These are phyloP conservation scores for Dioscorea dumetorum DNA, from an alignment of 106 monocot genomes.

Conservation along the genomic window DNA sequence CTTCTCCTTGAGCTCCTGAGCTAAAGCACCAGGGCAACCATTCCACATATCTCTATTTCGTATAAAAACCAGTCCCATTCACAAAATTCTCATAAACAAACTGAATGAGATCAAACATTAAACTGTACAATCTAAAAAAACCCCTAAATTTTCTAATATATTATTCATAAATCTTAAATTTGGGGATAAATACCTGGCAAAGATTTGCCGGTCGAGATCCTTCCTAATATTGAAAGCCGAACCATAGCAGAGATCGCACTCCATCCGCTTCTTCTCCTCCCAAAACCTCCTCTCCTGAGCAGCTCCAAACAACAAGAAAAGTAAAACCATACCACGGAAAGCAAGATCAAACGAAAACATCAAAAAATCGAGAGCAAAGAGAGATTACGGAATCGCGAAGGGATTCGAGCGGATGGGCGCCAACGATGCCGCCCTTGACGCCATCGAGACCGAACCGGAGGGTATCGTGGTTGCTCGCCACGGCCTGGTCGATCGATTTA, in stretches of 20 bases:
- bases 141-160: not conserved
- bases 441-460: slow-evolving; percentile 74
- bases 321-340: not conserved
- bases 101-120: no score
- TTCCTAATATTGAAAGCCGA: slow-evolving; percentile 67
- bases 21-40: no score
- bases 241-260: slow-evolving; percentile 59
- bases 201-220: slow-evolving; percentile 88
- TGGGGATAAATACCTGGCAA: slow-evolving; percentile 47
- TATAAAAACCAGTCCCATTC: not conserved
- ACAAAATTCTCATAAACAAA: not conserved
- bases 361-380: no score
- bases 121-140: no score
- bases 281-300: slow-evolving; percentile 33
- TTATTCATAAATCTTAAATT: no score
- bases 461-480: slow-evolving; percentile 36
- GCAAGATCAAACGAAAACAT: no score
- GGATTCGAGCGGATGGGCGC: slow-evolving; percentile 60
- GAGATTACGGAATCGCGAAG: slow-evolving; percentile 42
- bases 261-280: slow-evolving; percentile 69
- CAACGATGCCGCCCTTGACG: slow-evolving; percentile 76
- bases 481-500: slow-evolving; percentile 51
- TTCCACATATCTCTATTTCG: not conserved
- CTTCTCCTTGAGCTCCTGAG: no score
- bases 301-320: not conserved